Percentiles rank a stretch among this genome's conserved stretches.
Conservation (phyloP, 129 eudicot genomes). For the Logfia minima region DNA sequence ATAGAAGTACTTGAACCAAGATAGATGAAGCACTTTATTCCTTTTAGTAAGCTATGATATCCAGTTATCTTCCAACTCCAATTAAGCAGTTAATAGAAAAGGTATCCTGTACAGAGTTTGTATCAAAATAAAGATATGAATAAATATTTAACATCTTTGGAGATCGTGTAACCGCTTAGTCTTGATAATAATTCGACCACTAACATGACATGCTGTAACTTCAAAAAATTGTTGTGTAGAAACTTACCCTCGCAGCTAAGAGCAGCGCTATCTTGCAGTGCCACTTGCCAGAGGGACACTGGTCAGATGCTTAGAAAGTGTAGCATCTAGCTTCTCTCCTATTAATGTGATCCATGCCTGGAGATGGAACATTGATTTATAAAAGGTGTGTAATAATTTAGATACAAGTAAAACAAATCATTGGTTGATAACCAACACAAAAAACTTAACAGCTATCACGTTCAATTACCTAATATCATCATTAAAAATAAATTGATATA, state of each 20-base stretch:
- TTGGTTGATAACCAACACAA: background rate
- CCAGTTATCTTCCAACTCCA: background rate
- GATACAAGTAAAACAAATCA: background rate
- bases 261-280: conserved; percentile 26
- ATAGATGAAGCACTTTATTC: background rate
- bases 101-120: conserved; percentile 55
- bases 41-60: background rate
- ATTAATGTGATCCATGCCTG: conserved; percentile 95
- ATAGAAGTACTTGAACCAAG: background rate
- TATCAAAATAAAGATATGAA: conserved; percentile 35
- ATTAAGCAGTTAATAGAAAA: background rate
- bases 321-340: conserved; percentile 88
- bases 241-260: conserved; percentile 30
- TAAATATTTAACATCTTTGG: background rate
- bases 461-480: too few relatives aligned
- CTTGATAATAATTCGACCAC: background rate
- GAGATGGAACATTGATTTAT: conserved; percentile 7
- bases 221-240: background rate
- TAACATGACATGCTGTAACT: background rate
- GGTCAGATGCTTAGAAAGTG: conserved; percentile 56
- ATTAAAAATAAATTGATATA: background rate
- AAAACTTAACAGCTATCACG: background rate
- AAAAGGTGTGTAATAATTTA: background rate
- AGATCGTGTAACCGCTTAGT: background rate
- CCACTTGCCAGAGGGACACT: conserved; percentile 32